These are phyloP conservation scores for Plasmodium coatneyi DNA, from an alignment of 169 alveolate genomes.

Conservation along the genomic window DNA sequence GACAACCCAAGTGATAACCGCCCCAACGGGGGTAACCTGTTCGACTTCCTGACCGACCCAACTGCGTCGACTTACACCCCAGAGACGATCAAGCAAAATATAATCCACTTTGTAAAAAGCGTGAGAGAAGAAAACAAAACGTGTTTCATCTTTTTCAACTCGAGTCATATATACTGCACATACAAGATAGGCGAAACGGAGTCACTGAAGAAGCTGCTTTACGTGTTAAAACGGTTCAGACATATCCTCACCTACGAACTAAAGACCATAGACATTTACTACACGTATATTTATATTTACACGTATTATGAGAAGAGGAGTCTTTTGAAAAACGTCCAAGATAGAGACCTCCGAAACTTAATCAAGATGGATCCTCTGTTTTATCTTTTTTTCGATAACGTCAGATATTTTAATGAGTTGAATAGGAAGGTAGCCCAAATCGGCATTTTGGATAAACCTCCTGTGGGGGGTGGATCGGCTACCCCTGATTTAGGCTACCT, in stretches of 20 bases:
- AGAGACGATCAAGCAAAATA: neutral
- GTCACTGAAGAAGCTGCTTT: slow-evolving; percentile 5
- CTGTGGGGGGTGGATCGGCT: neutral
- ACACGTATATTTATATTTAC: slow-evolving; percentile 63
- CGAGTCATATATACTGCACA: slow-evolving; percentile 48
- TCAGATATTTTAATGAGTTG: slow-evolving; percentile 28
- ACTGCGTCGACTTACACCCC: neutral
- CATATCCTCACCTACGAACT: slow-evolving; percentile 21
- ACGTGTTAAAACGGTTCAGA: slow-evolving; percentile 1
- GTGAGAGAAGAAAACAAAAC: slow-evolving; percentile 42
- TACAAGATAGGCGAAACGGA: slow-evolving; percentile 55
- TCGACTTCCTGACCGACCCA: neutral
- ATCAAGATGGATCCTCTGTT: slow-evolving; percentile 63
- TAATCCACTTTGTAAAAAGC: slow-evolving; percentile 32
- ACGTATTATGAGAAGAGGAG: slow-evolving; percentile 32
- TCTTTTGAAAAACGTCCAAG: slow-evolving; percentile 33
- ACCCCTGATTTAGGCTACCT: neutral
- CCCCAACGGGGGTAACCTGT: neutral
- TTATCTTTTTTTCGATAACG: slow-evolving; percentile 30
- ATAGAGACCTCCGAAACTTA: slow-evolving; percentile 13
- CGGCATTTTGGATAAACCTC: neutral
- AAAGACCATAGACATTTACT: slow-evolving; percentile 53
- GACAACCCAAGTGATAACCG: neutral
- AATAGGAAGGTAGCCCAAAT: neutral
- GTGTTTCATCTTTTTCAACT: slow-evolving; percentile 47